Base-by-base conservation (phyloP, 1,284 basidiomycete species). In the Rhodofomes roseus region DNA sequence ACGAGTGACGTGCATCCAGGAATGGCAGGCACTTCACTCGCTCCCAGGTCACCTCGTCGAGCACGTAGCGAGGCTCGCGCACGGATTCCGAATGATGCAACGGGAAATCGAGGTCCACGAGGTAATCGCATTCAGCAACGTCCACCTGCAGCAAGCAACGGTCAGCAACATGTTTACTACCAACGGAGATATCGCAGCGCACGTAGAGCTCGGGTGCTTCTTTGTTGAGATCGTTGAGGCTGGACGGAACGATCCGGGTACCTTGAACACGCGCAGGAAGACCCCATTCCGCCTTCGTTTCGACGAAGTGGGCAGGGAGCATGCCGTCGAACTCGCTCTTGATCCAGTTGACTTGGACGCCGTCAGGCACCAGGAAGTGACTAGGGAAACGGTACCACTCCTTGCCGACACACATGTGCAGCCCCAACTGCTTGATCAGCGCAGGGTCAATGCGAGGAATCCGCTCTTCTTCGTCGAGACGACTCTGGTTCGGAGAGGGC, bases 311-410 rank as follows among this genome's bases (percentile, higher is more conserved):
- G 43, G 89, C 85, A 4, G 97, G 97, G 63, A 99, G 78, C 71
- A 95, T 85, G 16, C 95, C 96, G 60, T 88, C 81, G 68, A 98
- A 97, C 58, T 90, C 93, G 73, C 90, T 94, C 78, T 93, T 89
- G 71, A 98, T 79, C 76, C 95, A 98, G 62, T 90, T 82, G 16
- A 96, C 87, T 51, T 87, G 82, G 58, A 98, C 79, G 18, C 86
- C 90, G 57, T 90, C 83, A 1, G 96, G 95, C 20, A 98, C 82
- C 53, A 96, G 83, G 75, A 92, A 98, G 71, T 92, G 90, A 1
- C 92, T 85, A 0, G 96, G 94, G 80, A 96, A 99, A 16, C 96
- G 84, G 71, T 98, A 81, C 97, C 97, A 99, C 74, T 99, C 96
- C 70, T 96, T 93, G 36, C 90, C 95, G 58, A 92, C 82, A 76